Base-by-base conservation (phyloP, 805 yeast genomes). In the Danielia oregonensis region DNA sequence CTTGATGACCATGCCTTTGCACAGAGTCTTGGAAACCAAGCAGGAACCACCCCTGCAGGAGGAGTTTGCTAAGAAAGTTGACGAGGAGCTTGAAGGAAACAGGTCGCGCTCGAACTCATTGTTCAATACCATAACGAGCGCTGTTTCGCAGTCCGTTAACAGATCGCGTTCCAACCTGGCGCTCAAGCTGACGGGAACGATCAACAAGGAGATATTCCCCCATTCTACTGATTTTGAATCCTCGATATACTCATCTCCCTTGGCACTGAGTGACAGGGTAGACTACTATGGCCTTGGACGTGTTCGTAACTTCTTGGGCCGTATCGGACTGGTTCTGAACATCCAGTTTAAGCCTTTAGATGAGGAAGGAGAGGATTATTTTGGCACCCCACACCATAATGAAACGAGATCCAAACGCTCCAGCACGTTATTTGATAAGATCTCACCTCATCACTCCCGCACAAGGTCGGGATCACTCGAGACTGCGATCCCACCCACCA, bases 21-120 rank as follows among this genome's bases (percentile, higher is more conserved):
- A 46, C 26, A 49, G 54, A 17, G 40, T 67, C 15, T 58, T 65
- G 3, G 68, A 63, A 10, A 12, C 26, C 16, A 11, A n/a, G n/a
- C 10, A 15, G 10, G 19, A 29, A 10, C 14, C 14, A n/a, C 4
- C 26, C 22, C 9, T 19, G 3, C 26, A 22, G 21, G 26, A 19
- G 17, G 32, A 29, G 16, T 22, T 14, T 6, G 13, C 17, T 9
- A 23, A 29, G 17, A 21, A 13, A 8, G 22, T 29, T 6, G 39
- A 43, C 10, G 44, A 46, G 12, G 50, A 43, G 30, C 24, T 37
- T 13, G 33, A 14, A 9, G n/a, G 45, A 9, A 40, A 37, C 15
- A 36, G 72, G 18, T 61, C 69, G 7, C 54, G 72, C 23, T 65
- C 71, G 10, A 51, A 63, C 9, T 66, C 72, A 1, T 39, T 67